A percentile compares a stretch with the other conserved stretches of the same genome.
Conservation (phyloP, 495 filamentous ascomycete species). For the Xylaria grammica region DNA sequence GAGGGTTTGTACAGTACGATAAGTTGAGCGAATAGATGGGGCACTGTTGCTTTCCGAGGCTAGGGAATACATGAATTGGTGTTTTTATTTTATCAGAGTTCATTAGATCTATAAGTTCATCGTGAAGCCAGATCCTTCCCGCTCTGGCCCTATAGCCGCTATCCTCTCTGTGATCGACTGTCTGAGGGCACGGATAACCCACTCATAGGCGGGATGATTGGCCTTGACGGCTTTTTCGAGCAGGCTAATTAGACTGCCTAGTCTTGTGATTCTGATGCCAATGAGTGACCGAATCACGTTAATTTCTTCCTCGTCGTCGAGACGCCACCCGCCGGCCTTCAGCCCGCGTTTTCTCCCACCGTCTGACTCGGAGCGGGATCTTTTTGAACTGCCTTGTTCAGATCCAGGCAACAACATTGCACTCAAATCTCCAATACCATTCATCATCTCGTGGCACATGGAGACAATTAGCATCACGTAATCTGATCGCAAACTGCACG, state of each 20-base stretch:
- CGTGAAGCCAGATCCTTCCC: background rate
- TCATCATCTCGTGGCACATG: constrained; percentile 14
- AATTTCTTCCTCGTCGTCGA: constrained; percentile 7
- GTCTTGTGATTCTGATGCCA: background rate
- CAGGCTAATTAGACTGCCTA: background rate
- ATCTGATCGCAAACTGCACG: constrained; percentile 1
- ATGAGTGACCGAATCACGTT: background rate
- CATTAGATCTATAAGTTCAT: background rate
- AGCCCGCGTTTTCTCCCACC: background rate
- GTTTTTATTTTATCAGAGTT: background rate
- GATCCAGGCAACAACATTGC: background rate
- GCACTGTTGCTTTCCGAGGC: too few relatives aligned
- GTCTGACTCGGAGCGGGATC: background rate
- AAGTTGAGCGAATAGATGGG: too few relatives aligned
- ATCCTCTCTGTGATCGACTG: constrained; percentile 1
- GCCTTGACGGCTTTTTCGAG: constrained; percentile 2
- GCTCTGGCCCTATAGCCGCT: background rate
- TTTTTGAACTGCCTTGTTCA: background rate
- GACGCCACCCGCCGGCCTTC: constrained; percentile 5
- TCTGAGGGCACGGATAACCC: constrained; percentile 2
- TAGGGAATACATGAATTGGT: background rate
- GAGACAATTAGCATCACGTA: constrained; percentile 11
- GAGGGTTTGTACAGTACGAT: background rate
- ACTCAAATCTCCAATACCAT: background rate
- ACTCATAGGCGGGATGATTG: constrained; percentile 11